A percentile compares a stretch with the other conserved stretches of the same genome.
phyloP scores from a whole-genome alignment of 495 filamentous ascomycete genomes.

The Daldinia grandis region DNA sequence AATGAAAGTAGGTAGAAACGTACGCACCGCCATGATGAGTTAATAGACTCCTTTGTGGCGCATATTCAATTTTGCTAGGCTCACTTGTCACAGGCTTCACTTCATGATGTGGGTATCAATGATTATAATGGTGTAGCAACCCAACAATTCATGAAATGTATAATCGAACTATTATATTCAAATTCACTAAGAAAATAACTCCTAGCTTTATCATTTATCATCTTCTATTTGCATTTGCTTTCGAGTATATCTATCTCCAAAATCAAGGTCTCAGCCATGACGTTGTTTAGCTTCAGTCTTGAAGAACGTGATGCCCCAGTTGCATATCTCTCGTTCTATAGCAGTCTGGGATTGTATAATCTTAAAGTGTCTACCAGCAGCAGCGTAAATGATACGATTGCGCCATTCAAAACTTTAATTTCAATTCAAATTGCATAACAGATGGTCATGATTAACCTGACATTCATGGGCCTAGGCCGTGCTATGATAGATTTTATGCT shows the following conservation, averaged over 20 bases:
- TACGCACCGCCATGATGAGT: no score
- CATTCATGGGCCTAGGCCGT: slow-evolving; percentile 12
- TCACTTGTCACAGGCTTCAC: background rate
- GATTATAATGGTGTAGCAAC: slow-evolving; percentile 21
- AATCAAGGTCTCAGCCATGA: slow-evolving; percentile 36
- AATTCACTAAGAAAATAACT: background rate
- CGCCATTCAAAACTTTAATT: background rate
- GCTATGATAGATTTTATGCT: slow-evolving; percentile 38
- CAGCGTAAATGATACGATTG: slow-evolving; percentile 28
- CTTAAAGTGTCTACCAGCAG: slow-evolving; percentile 35
- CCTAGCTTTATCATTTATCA: background rate
- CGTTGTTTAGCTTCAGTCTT: slow-evolving; percentile 31
- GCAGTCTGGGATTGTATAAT: slow-evolving; percentile 40
- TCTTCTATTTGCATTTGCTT: background rate
- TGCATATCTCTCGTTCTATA: slow-evolving; percentile 39
- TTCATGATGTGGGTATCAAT: background rate
- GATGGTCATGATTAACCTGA: background rate
- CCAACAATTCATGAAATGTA: background rate
- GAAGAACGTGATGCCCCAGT: slow-evolving; percentile 21
- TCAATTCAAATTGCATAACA: background rate
- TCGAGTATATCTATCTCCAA: slow-evolving; percentile 1
- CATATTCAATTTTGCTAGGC: no score
- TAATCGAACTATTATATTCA: no score
- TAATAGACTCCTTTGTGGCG: no score
- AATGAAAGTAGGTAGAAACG: no score